Base-by-base conservation (phyloP, 345 rosid genomes). In the Rhodomyrtus tomentosa region DNA sequence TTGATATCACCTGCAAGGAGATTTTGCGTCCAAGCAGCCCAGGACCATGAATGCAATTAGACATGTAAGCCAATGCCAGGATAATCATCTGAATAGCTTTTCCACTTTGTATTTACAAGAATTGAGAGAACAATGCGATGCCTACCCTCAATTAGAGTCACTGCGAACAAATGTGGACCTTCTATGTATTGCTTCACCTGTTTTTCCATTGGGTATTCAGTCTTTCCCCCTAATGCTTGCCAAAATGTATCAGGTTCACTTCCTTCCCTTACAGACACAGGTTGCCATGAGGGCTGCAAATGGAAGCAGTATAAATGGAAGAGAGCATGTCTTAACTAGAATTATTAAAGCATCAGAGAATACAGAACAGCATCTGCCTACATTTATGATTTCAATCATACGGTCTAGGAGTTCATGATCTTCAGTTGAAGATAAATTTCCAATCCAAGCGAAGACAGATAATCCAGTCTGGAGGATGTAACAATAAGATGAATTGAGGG, bases 171-270 rank as follows among this genome's bases (percentile, higher is more conserved):
- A 87, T 89, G 93, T 21, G 96, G 94, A 89, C 93, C 99, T 89
- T 94, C 98, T 73, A 84, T 72, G 76, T 79, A 86, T 85, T 89
- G 89, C 82, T 85, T 89, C 55, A 85, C 87, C 88, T 85, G 88
- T 84, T 93, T 93, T 87, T 93, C 95, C 84, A 86, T 92, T 50
- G 96, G 91, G 89, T 96, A 91, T 84, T 96, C 99, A 53, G 90
- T 74, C 88, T 91, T 96, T 86, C 94, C 99, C 80, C 96, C 99
- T 82, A 96, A 94, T 68, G 91, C 87, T 88, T 91, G 88, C 99
- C 99, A 96, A 87, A 96, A 96, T 53, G 54, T 86, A 73, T 93
- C 96, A 25, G 96, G 91, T 93, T 96, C 99, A 87, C 89, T 91
- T 80, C 95, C 98, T 91, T 96, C 99, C 89, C 96, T 90, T 83